Evolutionary conservation across 106 monocot species (phyloP).

Genomic region (Dendrobium officinale): DNA sequence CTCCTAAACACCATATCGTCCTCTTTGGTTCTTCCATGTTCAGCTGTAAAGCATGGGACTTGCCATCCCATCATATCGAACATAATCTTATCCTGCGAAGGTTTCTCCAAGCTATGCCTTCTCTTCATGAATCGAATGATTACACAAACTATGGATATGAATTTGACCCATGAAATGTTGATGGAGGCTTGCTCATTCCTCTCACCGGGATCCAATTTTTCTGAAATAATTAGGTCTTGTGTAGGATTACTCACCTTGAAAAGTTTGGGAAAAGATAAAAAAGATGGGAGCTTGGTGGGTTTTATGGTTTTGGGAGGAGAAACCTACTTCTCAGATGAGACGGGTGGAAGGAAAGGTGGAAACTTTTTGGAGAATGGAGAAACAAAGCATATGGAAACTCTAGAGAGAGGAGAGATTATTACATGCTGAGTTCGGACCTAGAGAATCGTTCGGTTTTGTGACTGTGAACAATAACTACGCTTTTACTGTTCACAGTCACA

Average conservation of each 20-base stretch:
- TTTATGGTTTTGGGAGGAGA: neutral
- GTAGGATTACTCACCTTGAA: neutral
- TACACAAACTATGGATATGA: conserved; percentile 12
- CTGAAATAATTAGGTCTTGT: neutral
- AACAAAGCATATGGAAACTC: neutral
- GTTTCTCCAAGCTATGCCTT: conserved; percentile 31
- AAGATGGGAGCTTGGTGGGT: neutral
- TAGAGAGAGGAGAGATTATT: neutral
- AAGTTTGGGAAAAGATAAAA: neutral
- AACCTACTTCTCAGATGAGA: neutral
- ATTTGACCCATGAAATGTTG: neutral
- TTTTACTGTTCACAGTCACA: too few relatives aligned
- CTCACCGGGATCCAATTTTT: neutral
- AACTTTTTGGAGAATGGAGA: neutral
- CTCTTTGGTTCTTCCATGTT: neutral
- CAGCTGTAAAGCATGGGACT: conserved; percentile 2
- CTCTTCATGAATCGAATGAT: conserved; percentile 43
- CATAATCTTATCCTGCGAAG: conserved; percentile 14
- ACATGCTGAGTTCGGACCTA: too few relatives aligned
- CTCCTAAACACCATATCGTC: conserved; percentile 1
- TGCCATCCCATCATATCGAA: conserved; percentile 13
- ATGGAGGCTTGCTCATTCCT: conserved; percentile 12
- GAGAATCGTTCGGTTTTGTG: too few relatives aligned
- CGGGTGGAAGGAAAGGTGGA: neutral
- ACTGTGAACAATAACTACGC: too few relatives aligned